Evolutionary conservation across 2,329 filamentous ascomycete genomes (phyloP).

Genomic region (Pseudogymnoascus sp.): DNA sequence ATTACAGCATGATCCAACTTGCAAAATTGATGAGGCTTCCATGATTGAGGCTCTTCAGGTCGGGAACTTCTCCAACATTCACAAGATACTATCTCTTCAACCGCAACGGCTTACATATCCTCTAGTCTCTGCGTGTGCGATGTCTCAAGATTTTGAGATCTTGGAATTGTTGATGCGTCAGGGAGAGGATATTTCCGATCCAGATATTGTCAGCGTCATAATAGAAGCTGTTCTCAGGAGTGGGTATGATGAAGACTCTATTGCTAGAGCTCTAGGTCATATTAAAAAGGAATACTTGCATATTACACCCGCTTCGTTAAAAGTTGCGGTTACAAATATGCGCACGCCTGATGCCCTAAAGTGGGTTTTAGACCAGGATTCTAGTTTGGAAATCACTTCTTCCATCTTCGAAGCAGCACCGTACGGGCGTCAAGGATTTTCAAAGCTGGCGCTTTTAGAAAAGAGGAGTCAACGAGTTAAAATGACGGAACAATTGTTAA

Average conservation of each 20-base stretch:
- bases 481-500: neutral
- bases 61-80: neutral
- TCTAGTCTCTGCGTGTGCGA: neutral
- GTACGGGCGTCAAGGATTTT: neutral
- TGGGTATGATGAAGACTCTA: neutral
- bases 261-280: neutral
- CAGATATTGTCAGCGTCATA: neutral
- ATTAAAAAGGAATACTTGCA: neutral
- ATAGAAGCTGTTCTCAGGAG: neutral
- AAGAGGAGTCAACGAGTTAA: neutral
- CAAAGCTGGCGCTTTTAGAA: neutral
- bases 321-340: neutral
- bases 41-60: neutral
- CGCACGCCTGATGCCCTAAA: neutral
- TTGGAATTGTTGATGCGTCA: neutral
- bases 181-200: neutral
- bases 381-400: neutral
- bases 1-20: neutral
- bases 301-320: neutral
- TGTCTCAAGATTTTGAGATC: neutral
- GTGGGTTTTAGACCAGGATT: neutral
- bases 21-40: neutral
- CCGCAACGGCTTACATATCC: neutral
- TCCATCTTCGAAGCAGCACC: neutral
- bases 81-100: neutral